phyloP scores from a whole-genome alignment of 2,329 filamentous ascomycete genomes.

The Claviceps fusiformis region DNA sequence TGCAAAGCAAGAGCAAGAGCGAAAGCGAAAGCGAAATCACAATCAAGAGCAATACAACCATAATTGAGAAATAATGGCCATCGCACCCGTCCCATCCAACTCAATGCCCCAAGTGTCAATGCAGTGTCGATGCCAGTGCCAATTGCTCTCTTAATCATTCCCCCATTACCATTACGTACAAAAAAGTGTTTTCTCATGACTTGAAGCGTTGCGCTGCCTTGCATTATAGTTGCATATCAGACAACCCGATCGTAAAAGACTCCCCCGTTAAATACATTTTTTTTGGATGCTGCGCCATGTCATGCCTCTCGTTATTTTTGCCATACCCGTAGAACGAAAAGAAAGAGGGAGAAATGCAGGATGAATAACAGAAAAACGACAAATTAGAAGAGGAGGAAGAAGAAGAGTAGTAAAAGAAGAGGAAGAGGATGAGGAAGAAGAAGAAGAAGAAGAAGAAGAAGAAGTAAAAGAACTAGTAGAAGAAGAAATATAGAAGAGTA shows the following conservation, averaged over 20 bases:
- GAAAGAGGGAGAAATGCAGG: background rate
- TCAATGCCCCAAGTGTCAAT: too few relatives aligned
- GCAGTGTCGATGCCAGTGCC: too few relatives aligned
- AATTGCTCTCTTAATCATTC: background rate
- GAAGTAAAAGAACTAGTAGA: background rate
- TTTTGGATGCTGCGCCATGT: background rate
- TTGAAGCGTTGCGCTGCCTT: background rate
- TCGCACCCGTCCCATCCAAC: too few relatives aligned
- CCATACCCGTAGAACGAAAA: background rate
- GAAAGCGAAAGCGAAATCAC: too few relatives aligned
- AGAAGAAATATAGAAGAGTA: background rate
- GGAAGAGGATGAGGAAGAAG: background rate
- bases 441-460: background rate
- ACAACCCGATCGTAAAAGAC: background rate
- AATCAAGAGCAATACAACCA: too few relatives aligned
- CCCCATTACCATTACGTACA: background rate
- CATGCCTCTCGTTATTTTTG: background rate
- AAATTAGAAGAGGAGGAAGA: background rate
- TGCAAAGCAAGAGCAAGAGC: too few relatives aligned
- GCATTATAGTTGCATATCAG: background rate
- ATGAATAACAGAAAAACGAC: background rate
- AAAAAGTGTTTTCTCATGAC: background rate
- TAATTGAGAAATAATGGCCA: too few relatives aligned
- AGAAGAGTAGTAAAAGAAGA: background rate
- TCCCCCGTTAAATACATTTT: background rate